Base-by-base conservation (phyloP, 768 basidiomycete species). In the Tricholoma flavovirens region DNA sequence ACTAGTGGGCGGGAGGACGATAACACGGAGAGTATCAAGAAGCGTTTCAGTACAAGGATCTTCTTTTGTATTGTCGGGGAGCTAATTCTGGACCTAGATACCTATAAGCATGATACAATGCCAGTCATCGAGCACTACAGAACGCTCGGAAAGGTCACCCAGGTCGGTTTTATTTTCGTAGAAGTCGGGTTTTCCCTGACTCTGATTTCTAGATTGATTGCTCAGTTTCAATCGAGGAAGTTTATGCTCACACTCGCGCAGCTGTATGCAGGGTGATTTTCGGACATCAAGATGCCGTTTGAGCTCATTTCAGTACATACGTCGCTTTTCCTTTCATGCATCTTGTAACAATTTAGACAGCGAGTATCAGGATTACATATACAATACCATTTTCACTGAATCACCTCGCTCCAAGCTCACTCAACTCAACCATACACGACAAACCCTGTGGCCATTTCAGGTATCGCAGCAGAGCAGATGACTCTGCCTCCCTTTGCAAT, bases 1-100 rank as follows among this genome's bases (percentile, higher is more conserved):
- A 98, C 95, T 0, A 92, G 89, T 54, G 96, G 97, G 14, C 80
- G 97, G 12, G 95, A 93, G 65, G 97, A 99, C 64, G 97, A 99
- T 69, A 99, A 99, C 67, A 77, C 75, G 11, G 93, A 96, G 70
- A 93, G 86, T 68, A 96, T 99, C 73, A 88, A 82, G 74, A 99
- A 98, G 73, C 89, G 97, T n/a, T 98, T 98, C 77, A 76, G 94
- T 90, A 67, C 17, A 87, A 78, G 11, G 6, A 48, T 29, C 22
- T 17, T 12, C 30, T 9, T 21, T 46, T 24, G 42, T 38, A 9
- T 24, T 46, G 6, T 11, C 4, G 33, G 4, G 29, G 29, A 10
- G 32, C 33, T 15, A 35, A 36, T 45, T 29, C 30, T 52, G 6
- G 46, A 8, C 53, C 11, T 54, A 89, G 94, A 75, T 30, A 95